Base-by-base conservation (phyloP, 2,329 filamentous ascomycete genomes). In the Epichloe elymi region DNA sequence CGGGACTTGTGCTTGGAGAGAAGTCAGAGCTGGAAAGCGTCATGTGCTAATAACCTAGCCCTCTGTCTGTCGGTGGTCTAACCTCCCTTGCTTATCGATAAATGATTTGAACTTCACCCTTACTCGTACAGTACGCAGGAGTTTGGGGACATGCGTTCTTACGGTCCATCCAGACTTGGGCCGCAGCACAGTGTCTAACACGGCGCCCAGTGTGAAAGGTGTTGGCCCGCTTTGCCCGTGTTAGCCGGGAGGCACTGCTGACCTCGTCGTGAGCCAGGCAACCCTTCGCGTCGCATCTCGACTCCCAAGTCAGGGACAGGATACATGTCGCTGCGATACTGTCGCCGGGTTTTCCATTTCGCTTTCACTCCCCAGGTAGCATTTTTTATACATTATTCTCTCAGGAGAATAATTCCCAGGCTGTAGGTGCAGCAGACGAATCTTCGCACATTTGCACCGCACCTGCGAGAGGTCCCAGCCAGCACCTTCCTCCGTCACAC, bases 361-460 rank as follows among this genome's bases (percentile, higher is more conserved):
- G 2, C 37, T 4, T n/a, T 15, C 7, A 3, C 40, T n/a, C 3
- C 15, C 10, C 30, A 10, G 30, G 1, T 1, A 30, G 30, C 10
- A 30, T 37, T 30, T 20, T 23, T 40, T 17, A 44, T 20, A n/a
- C 30, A 37, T 20, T 33, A 1, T 42, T 7, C 2, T 49, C n/a
- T 3, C 3, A 5, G 17, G 26, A 23, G 33, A 44, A 38, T 38
- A 15, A 30, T 3, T 20, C 1, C 15, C 10, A 23, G 20, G 35
- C 20, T 5, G 5, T 46, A 36, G 48, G 20, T 38, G 49, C 42
- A 26, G 42, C 42, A 40, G n/a, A 35, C 23, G 35, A 46, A 35
- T 17, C 48, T n/a, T 51, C 49, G 47, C 53, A 36, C 41, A 44
- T 43, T 51, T 46, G 30, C 55, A 45, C 35, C 49, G 40, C 51